Evolutionary conservation across 202 grass and related monocot genomes (phyloP).

Genomic region (Elaeis oleifera): DNA sequence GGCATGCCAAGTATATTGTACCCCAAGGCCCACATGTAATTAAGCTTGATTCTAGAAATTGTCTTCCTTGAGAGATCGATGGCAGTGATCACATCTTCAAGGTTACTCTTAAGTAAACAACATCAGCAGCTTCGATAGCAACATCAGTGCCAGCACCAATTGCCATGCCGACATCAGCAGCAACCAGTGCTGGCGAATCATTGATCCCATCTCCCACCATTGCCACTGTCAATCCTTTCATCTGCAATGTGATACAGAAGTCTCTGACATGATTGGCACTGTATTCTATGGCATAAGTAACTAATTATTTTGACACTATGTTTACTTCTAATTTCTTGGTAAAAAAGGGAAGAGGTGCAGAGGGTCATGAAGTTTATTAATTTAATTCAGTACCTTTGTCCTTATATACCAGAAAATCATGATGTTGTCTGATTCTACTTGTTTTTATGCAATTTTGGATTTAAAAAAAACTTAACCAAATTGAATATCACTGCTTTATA

Average conservation of each 20-base stretch:
- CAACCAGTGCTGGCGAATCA: slow-evolving; percentile 67
- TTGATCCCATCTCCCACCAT: slow-evolving; percentile 96
- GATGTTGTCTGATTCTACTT: too few species aligned
- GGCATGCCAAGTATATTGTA: slow-evolving; percentile 91
- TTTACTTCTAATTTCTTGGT: too few species aligned
- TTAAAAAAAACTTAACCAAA: too few species aligned
- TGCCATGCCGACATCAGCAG: slow-evolving; percentile 78
- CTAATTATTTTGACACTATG: too few species aligned
- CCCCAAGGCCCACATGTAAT: slow-evolving; percentile 89
- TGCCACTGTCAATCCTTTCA: slow-evolving; percentile 63
- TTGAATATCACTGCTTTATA: too few species aligned
- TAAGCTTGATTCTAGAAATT: slow-evolving; percentile 58
- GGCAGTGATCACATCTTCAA: slow-evolving; percentile 83
- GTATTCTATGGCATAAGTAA: too few species aligned
- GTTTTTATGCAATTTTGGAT: too few species aligned
- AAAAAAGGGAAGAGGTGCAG: too few species aligned
- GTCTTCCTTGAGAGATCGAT: slow-evolving; percentile 91
- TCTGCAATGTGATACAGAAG: slow-evolving; percentile 23
- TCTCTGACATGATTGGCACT: background rate
- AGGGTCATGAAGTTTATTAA: too few species aligned
- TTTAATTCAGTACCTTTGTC: too few species aligned
- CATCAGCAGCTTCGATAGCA: slow-evolving; percentile 75
- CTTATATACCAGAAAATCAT: too few species aligned
- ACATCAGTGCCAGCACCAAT: slow-evolving; percentile 83
- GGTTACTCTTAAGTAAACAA: slow-evolving; percentile 87